Percentiles rank a stretch among this genome's conserved stretches.
Conservation (phyloP, 73 alveolate species). For the Symbiodinium pilosum region DNA sequence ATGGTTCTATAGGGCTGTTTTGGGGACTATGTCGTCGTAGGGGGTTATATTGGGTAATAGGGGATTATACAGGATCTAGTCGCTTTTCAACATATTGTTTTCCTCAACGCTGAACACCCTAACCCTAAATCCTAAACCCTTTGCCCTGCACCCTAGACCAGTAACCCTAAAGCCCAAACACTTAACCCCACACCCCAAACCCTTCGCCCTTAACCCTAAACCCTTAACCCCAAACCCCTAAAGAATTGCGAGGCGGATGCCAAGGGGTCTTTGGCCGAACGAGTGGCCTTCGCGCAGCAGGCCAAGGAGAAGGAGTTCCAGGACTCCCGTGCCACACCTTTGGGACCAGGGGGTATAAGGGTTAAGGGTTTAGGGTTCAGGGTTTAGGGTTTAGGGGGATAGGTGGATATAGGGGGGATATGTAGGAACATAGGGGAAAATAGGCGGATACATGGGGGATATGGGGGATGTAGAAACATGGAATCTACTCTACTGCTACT, state of each 20-base stretch:
- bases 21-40: too few species aligned
- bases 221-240: not conserved
- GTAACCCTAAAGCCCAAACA: not conserved
- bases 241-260: constrained; percentile 11
- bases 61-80: too few species aligned
- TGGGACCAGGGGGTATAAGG: not conserved
- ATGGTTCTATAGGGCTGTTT: too few species aligned
- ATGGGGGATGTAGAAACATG: too few species aligned
- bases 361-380: not conserved
- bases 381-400: not conserved
- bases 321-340: not conserved
- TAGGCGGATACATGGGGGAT: too few species aligned
- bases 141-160: not conserved
- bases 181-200: not conserved
- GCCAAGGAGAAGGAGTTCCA: constrained; percentile 91
- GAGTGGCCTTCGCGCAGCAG: constrained; percentile 93
- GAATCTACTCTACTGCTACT: too few species aligned
- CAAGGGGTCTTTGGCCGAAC: constrained; percentile 90
- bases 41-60: too few species aligned
- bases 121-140: not conserved
- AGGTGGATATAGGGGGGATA: too few species aligned
- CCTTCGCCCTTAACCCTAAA: not conserved
- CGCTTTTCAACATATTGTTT: too few species aligned
- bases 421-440: too few species aligned
- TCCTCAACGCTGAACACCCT: too few species aligned